Evolutionary conservation across 257 asterid species (phyloP), one percentile per base, ranked within the genome.

Genomic region (Ajuga chamaepitys): DNA sequence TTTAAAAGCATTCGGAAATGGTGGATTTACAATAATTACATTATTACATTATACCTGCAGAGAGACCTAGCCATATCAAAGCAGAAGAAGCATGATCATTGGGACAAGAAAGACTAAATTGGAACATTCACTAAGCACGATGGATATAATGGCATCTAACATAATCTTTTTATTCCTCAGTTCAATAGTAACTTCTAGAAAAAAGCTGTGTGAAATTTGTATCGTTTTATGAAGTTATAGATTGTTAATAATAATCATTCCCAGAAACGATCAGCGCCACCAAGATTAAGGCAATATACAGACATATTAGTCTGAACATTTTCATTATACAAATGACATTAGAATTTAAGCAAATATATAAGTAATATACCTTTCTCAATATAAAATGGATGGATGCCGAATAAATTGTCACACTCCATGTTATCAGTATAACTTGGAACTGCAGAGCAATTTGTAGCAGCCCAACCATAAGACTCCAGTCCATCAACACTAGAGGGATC

Each of bases 311-410:
- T 25, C 37, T 38, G 14, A 47, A 59, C 5, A 22, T 53, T 46
- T 60, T 28, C 52, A 62, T 54, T 35, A 21, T 1, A 8, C 18
- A 17, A 8, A 40, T 25, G 20, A 28, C 30, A 58, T 30, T 25
- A 45, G 47, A 42, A 30, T 28, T 2, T 20, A 47, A 26, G 7
- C n/a, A 71, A 66, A 38, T 22, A 60, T 30, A 9, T 45, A 66
- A 28, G 64, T 20, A 45, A 5, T 64, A 24, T 79, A 93, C 99
- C 99, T 84, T 73, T 90, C 84, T 80, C 82, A 67, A 89, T 87
- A 66, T 84, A 93, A 86, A 93, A 93, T 32, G 99, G 99, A 74
- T 83, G 88, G 70, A 93, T 86, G 45, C 99, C 99, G 72, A 89
- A 93, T 53, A 64, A 66, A 70, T 74, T 67, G 74, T 78, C 91